Conservation (phyloP, 371 early-diverging fungal species). For the Circinella minor region DNA sequence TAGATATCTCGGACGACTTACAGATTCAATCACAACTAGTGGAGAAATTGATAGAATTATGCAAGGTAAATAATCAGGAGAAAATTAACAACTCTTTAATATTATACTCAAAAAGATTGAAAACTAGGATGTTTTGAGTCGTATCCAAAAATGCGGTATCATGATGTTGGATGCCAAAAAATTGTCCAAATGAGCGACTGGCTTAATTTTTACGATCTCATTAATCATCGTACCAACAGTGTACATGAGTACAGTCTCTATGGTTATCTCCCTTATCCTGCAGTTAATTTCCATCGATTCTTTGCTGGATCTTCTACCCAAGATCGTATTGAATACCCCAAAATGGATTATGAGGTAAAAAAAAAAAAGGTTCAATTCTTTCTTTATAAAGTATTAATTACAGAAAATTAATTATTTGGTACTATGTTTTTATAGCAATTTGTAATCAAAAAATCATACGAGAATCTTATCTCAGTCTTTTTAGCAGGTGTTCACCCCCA, state of each 20-base stretch:
- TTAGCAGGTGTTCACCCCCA: constrained; percentile 53
- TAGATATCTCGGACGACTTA: constrained; percentile 56
- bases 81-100: too few species aligned
- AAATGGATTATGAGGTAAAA: constrained; percentile 73
- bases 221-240: constrained; percentile 57
- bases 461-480: constrained; percentile 61
- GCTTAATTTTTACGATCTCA: constrained; percentile 81
- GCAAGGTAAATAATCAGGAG: constrained; percentile 59
- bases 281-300: constrained; percentile 80
- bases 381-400: too few species aligned
- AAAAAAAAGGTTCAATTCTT: background rate
- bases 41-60: constrained; percentile 87
- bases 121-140: constrained; percentile 89
- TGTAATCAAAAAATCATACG: constrained; percentile 58
- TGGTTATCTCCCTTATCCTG: constrained; percentile 74
- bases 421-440: constrained; percentile 32
- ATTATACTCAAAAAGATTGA: background rate
- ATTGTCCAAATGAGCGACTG: constrained; percentile 73
- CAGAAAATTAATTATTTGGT: background rate
- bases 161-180: constrained; percentile 76
- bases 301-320: constrained; percentile 76
- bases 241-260: constrained; percentile 57
- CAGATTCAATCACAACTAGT: constrained; percentile 58
- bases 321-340: constrained; percentile 81
- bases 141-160: constrained; percentile 76